Percentiles rank a stretch among this genome's conserved stretches.
These are phyloP conservation scores for Didymella arachidicola DNA, from an alignment of 2,329 filamentous ascomycete species.

Conservation along the genomic window DNA sequence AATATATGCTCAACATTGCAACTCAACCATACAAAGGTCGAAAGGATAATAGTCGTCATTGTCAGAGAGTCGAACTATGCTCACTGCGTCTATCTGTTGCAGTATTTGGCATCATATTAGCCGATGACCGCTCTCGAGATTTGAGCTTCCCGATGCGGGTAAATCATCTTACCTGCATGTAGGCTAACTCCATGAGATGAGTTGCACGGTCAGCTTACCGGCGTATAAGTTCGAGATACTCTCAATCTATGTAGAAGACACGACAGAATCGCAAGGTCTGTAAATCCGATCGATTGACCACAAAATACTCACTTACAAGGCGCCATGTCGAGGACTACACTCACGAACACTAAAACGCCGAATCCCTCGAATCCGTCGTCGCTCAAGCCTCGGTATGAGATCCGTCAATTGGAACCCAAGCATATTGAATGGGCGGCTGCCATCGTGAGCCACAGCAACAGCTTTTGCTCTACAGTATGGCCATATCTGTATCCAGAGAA, in stretches of 20 bases:
- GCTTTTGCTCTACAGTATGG: constrained; percentile 43
- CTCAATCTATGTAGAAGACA: neutral
- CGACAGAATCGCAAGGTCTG: too few relatives aligned
- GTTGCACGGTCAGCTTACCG: neutral
- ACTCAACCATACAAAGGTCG: neutral
- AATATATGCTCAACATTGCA: neutral
- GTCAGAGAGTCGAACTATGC: neutral
- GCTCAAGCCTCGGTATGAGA: constrained; percentile 43
- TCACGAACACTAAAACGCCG: constrained; percentile 34
- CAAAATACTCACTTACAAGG: neutral
- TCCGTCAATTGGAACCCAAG: constrained; percentile 38
- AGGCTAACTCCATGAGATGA: neutral
- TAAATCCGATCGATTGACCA: neutral
- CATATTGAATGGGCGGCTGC: constrained; percentile 41
- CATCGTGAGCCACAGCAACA: constrained; percentile 45
- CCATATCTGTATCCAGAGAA: constrained; percentile 35
- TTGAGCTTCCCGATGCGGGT: constrained; percentile 4
- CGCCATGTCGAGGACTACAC: constrained; percentile 6
- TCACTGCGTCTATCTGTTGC: neutral
- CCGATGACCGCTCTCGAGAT: neutral
- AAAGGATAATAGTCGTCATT: neutral
- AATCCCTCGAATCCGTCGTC: constrained; percentile 36
- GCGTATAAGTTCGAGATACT: neutral
- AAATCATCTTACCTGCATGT: constrained; percentile 7
- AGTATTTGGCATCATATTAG: neutral